Percentiles rank a stretch among this genome's conserved stretches.
These are phyloP conservation scores for Artemisia tridentata DNA, from an alignment of 129 eudicot species.

Conservation along the genomic window DNA sequence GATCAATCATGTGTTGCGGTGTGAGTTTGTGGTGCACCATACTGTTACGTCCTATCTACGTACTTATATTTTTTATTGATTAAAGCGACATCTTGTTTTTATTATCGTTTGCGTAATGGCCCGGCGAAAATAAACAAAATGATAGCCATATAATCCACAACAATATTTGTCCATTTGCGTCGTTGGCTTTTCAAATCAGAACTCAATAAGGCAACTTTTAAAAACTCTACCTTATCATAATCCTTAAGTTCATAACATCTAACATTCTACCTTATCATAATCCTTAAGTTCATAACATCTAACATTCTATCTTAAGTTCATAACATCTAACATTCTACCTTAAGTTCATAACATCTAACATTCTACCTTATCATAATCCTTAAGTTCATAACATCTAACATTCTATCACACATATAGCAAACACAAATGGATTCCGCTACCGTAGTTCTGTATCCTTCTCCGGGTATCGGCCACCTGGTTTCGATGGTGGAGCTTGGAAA, in stretches of 20 bases:
- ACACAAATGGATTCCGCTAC: neutral
- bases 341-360: neutral
- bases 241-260: no score
- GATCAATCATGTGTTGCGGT: no score
- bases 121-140: no score
- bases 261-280: neutral
- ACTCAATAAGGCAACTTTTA: no score
- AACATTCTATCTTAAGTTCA: neutral
- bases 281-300: neutral
- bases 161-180: no score
- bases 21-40: no score
- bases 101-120: no score
- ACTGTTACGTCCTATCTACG: no score
- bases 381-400: neutral
- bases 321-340: neutral
- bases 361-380: neutral
- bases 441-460: constrained; percentile 40
- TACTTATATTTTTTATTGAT: no score
- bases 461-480: constrained; percentile 40
- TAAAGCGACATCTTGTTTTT: no score
- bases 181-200: no score
- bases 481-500: constrained; percentile 57
- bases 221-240: neutral
- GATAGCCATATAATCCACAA: no score
- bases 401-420: neutral